These are phyloP conservation scores for Escovopsis weberi DNA, from an alignment of 2,329 filamentous ascomycete species.

Conservation along the genomic window DNA sequence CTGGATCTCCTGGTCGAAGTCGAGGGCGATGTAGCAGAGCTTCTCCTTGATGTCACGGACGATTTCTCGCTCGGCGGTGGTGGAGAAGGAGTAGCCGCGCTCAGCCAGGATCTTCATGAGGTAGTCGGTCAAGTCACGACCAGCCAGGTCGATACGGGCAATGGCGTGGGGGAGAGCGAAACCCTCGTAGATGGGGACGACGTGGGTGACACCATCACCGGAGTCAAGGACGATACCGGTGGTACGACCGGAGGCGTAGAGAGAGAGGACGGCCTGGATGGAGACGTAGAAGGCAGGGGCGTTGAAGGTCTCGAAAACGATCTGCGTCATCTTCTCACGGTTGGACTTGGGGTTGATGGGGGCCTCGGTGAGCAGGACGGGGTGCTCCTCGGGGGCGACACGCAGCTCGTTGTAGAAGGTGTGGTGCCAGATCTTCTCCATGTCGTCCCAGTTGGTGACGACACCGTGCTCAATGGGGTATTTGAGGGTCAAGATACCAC, in stretches of 20 bases:
- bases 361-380: slow-evolving; percentile 95
- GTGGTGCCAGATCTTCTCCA: slow-evolving; percentile 99
- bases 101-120: slow-evolving; percentile 99
- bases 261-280: slow-evolving; percentile 97
- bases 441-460: slow-evolving; percentile 99
- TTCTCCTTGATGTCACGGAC: slow-evolving; percentile 99
- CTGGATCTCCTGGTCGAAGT: slow-evolving; percentile 99
- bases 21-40: slow-evolving; percentile 99
- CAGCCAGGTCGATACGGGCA: slow-evolving; percentile 99
- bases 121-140: slow-evolving; percentile 99
- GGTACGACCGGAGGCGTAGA: slow-evolving; percentile 99
- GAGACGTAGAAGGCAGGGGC: slow-evolving; percentile 99
- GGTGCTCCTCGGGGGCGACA: slow-evolving; percentile 99
- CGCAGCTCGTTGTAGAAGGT: slow-evolving; percentile 99
- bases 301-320: slow-evolving; percentile 99
- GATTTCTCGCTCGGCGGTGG: slow-evolving; percentile 99
- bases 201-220: slow-evolving; percentile 99
- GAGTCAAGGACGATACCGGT: slow-evolving; percentile 99
- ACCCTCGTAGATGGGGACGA: slow-evolving; percentile 99
- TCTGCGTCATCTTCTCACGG: slow-evolving; percentile 99
- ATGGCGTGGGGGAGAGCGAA: slow-evolving; percentile 99
- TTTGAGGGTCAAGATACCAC: slow-evolving; percentile 99
- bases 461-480: slow-evolving; percentile 99
- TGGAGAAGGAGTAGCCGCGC: slow-evolving; percentile 99
- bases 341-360: slow-evolving; percentile 99